phyloP scores from a whole-genome alignment of 2,329 filamentous ascomycete species.

The Neoscytalidium dimidiatum region DNA sequence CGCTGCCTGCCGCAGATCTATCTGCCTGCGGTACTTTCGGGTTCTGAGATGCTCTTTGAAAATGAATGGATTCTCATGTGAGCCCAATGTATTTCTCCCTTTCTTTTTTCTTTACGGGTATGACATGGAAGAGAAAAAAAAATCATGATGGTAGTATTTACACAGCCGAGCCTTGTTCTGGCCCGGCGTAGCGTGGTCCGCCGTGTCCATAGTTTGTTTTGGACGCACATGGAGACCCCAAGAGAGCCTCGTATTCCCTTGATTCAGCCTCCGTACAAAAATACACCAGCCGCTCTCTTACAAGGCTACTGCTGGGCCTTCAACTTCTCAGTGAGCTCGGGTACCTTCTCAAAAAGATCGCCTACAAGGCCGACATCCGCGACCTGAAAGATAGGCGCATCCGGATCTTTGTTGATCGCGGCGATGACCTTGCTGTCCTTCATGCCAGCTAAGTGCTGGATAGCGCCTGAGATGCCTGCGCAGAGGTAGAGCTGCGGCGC shows the following conservation, averaged over 20 bases:
- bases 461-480: conserved; percentile 93
- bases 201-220: background rate
- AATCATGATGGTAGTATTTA: conserved; percentile 8
- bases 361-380: conserved; percentile 95
- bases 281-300: background rate
- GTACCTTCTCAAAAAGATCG: conserved; percentile 93
- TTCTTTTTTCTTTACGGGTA: background rate
- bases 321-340: conserved; percentile 93
- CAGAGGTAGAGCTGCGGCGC: conserved; percentile 94
- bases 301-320: conserved; percentile 51
- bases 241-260: background rate
- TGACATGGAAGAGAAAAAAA: background rate
- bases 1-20: background rate
- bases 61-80: background rate
- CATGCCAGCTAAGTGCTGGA: conserved; percentile 98
- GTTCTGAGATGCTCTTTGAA: too few relatives aligned
- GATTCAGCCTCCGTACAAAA: background rate
- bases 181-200: background rate
- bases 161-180: background rate
- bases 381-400: conserved; percentile 97
- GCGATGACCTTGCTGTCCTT: conserved; percentile 99
- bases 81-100: background rate
- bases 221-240: background rate
- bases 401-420: conserved; percentile 95
- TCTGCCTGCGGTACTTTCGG: too few relatives aligned